Conservation (phyloP, 2,329 filamentous ascomycete genomes). For the Chaetothyriales sp. region DNA sequence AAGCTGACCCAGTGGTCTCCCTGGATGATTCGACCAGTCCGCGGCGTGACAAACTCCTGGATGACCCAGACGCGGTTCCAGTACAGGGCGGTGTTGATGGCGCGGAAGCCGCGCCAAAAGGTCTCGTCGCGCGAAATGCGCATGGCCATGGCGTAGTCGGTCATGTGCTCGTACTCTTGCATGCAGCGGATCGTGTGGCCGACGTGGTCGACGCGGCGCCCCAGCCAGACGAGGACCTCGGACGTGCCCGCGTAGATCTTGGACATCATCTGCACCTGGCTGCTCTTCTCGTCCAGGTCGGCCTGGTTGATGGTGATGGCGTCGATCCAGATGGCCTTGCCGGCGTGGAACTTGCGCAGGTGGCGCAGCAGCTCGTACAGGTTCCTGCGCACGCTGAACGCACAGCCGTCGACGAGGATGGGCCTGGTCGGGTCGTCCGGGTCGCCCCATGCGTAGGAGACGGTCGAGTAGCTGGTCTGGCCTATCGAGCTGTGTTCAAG, state of each 20-base stretch:
- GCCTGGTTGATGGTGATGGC: conserved; percentile 8
- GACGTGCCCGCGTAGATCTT: conserved; percentile 7
- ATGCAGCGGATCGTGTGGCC: background rate
- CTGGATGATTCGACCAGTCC: background rate
- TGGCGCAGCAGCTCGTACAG: conserved; percentile 2
- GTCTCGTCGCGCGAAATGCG: background rate
- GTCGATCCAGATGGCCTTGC: background rate
- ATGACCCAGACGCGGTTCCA: conserved; percentile 1
- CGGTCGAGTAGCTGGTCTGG: conserved; percentile 2
- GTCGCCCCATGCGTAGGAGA: conserved; percentile 6
- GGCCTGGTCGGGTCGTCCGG: background rate
- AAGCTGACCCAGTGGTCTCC: background rate
- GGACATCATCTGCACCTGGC: conserved; percentile 8
- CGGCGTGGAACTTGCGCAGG: background rate
- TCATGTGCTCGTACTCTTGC: background rate
- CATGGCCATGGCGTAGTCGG: background rate
- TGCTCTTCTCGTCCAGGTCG: conserved; percentile 5
- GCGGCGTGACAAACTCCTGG: background rate
- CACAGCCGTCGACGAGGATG: conserved; percentile 3
- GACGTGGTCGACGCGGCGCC: background rate
- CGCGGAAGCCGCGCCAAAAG: background rate
- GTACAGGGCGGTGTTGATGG: background rate
- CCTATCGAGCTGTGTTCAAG: background rate
- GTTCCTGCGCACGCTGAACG: conserved; percentile 3
- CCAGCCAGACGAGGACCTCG: conserved; percentile 12